These are phyloP conservation scores for Microthlaspi erraticum DNA, from an alignment of 345 rosid genomes.

Conservation along the genomic window DNA sequence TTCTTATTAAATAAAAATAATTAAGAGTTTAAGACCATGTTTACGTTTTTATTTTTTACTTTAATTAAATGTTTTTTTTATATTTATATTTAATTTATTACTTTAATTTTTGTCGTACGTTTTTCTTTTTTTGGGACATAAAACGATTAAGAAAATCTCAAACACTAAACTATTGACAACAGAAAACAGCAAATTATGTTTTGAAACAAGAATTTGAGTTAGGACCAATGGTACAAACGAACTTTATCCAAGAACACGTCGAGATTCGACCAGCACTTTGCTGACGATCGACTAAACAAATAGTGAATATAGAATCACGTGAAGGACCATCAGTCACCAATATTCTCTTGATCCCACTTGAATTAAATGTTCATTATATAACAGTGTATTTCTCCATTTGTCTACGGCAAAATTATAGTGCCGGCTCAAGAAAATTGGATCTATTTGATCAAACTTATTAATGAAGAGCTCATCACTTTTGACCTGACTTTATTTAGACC, in stretches of 20 bases:
- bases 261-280: constrained; percentile 23
- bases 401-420: neutral
- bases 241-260: constrained; percentile 27
- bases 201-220: neutral
- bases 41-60: neutral
- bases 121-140: neutral
- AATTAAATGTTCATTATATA: neutral
- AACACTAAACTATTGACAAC: neutral
- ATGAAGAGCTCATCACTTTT: constrained; percentile 32
- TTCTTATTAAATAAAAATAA: neutral
- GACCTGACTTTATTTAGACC: constrained; percentile 30
- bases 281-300: neutral
- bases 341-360: neutral
- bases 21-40: neutral
- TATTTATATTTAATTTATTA: too few relatives aligned
- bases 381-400: neutral
- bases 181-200: neutral
- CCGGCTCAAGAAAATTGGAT: constrained; percentile 2
- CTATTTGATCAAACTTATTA: neutral
- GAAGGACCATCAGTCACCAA: constrained; percentile 29
- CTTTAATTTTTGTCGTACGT: neutral
- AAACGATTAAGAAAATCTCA: neutral
- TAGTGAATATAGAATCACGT: constrained; percentile 24
- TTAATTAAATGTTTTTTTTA: neutral
- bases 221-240: constrained; percentile 30